phyloP scores from a whole-genome alignment of 2,329 filamentous ascomycete species.

The Ceratocystiopsis sp. region DNA sequence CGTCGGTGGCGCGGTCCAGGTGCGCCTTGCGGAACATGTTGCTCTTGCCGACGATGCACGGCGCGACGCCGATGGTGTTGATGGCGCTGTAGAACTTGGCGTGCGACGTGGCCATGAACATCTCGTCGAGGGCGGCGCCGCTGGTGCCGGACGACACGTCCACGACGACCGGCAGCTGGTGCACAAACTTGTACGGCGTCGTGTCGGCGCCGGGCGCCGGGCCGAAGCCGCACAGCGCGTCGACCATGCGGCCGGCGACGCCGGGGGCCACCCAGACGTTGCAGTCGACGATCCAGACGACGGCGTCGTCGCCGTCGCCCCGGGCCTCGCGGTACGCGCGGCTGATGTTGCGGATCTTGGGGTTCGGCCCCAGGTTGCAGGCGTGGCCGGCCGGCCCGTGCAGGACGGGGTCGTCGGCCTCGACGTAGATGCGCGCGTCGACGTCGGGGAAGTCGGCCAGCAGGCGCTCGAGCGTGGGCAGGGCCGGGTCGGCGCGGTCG shows the following conservation, averaged over 20 bases:
- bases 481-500: slow-evolving; percentile 56
- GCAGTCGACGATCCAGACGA: slow-evolving; percentile 91
- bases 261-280: slow-evolving; percentile 82
- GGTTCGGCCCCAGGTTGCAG: slow-evolving; percentile 69
- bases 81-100: slow-evolving; percentile 97
- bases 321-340: slow-evolving; percentile 78
- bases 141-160: slow-evolving; percentile 22
- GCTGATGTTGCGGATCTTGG: slow-evolving; percentile 97
- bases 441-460: slow-evolving; percentile 63
- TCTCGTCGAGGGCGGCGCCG: slow-evolving; percentile 78
- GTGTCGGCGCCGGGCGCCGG: slow-evolving; percentile 24
- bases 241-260: slow-evolving; percentile 75
- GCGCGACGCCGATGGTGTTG: slow-evolving; percentile 78
- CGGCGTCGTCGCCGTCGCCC: slow-evolving; percentile 46
- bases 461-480: slow-evolving; percentile 54
- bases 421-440: slow-evolving; percentile 46
- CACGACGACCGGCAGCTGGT: slow-evolving; percentile 81
- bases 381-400: slow-evolving; percentile 27
- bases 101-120: slow-evolving; percentile 86
- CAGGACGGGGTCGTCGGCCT: slow-evolving; percentile 8
- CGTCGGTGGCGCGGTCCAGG: slow-evolving; percentile 53
- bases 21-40: slow-evolving; percentile 97
- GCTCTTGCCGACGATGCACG: slow-evolving; percentile 90
- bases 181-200: slow-evolving; percentile 75
- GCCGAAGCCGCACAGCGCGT: slow-evolving; percentile 58